Base-by-base conservation (phyloP, 805 yeast species). In the Candida ulmi region DNA sequence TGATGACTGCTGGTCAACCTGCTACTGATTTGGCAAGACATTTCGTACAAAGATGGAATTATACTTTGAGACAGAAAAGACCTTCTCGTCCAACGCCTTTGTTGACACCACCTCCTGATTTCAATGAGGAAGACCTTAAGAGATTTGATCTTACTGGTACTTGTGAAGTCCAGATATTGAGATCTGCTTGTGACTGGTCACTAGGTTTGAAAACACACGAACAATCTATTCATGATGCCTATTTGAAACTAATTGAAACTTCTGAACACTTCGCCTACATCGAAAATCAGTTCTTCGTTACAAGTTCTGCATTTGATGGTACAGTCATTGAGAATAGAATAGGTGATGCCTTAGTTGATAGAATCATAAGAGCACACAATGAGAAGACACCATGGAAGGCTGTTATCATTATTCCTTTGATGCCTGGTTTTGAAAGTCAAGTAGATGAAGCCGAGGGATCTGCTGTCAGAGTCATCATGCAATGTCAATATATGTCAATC, bases 11-110 rank as follows among this genome's bases (percentile, higher is more conserved):
- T 3, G 99, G 99, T 12, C 95, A 90, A 54, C 79, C 90, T 4
- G 99, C 98, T 0, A 73, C 97, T 43, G 99, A 93, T 60, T 62
- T 91, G 38, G 76, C 95, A 0, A 76, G 99, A 41, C 98, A 93
- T 60, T 93, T 95, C 62, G 95, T 88, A 12, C 99, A 93, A 65
- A 76, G 99, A 52, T 93, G 99, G 99, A 93, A 93, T 58, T 93
- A 87, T 56, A 68, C 93, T 30, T 61, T 95, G 37, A 76, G 99
- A 54, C 96, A 88, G 51, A 95, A 95, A 58, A 71, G 96, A 42
- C 98, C 99, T 3, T 87, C 96, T 30, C 74, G 99, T 53, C 81
- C 83, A 36, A 91, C 98, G 0, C 99, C 99, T 1, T 63, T 93
- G 33, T 68, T 93, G 39, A 74, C 95, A 0, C 99, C 99, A 2